Base-by-base conservation (phyloP, 2,329 filamentous ascomycete species). In the Pseudocercospora crystallina region DNA sequence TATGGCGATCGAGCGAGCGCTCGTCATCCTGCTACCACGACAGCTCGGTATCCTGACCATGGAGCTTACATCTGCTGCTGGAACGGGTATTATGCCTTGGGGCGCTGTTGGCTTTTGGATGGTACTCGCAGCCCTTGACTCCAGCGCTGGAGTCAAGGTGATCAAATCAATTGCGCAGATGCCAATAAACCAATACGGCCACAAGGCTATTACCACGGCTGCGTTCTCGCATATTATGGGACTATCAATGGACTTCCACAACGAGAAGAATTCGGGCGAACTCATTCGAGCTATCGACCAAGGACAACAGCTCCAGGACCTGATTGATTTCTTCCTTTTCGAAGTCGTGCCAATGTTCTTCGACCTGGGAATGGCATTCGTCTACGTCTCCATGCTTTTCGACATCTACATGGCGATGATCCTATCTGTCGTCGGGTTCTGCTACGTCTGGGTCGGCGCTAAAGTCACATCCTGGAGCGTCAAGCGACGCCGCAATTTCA, bases 41-140 rank as follows among this genome's bases (percentile, higher is more conserved):
- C 88, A 94, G 65, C 81, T 92, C 30, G 90, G 89, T 57, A 82
- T 88, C 51, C 84, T 95, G 56, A 85, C 89, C 57, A 83, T 94
- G 62, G 81, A 81, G 53, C 72, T 95, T 15, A 77, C 77, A 29
- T 73, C 76, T 8, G 67, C 63, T 32, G 75, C 78, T 36, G 69
- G 74, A 37, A 74, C 65, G 58, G 69, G 69, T 34, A 57, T 64
- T 4, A 71, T 79, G 48, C 77, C 82, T 2, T 82, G 78, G 77
- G 68, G 71, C 48, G 73, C 79, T 32, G 74, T 85, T 15, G 66
- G 69, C 1, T 52, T 81, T 0, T 85, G 80, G 71, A 69, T 78
- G 43, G 49, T 73, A 37, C 74, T 72, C 35, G 71, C 71, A 9
- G 78, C 78, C 56, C 65, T 83, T 2, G 71, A 74, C 52, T 80